Percentiles rank a stretch among this genome's conserved stretches.
phyloP scores from a whole-genome alignment of 495 filamentous ascomycete genomes.

The Amniculicola lignicola region DNA sequence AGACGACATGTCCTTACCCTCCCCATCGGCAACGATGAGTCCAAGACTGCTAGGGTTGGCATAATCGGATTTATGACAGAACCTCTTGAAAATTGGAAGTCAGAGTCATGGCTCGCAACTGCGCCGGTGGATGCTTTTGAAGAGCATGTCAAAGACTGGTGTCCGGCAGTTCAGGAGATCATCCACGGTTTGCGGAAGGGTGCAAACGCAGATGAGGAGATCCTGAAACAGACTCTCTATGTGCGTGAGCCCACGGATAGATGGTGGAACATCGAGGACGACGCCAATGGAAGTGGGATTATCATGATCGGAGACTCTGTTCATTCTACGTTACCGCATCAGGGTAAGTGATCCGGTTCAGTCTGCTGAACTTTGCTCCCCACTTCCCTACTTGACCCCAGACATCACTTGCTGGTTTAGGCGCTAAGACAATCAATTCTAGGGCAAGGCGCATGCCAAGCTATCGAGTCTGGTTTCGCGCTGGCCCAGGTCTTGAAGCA shows the following conservation, averaged over 20 bases:
- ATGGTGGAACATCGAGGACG: slow-evolving; percentile 3
- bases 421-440: background rate
- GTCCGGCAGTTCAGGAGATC: slow-evolving; percentile 14
- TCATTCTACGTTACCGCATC: slow-evolving; percentile 10
- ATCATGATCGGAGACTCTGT: slow-evolving; percentile 15
- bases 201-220: slow-evolving; percentile 8
- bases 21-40: slow-evolving; percentile 13
- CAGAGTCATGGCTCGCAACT: slow-evolving; percentile 11
- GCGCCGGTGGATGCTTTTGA: slow-evolving; percentile 10
- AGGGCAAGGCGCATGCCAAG: slow-evolving; percentile 16
- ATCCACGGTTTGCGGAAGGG: slow-evolving; percentile 14
- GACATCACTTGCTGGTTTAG: background rate
- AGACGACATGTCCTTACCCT: slow-evolving; percentile 17
- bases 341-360: slow-evolving; percentile 9
- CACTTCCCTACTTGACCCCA: background rate
- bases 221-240: slow-evolving; percentile 18
- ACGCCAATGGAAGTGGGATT: slow-evolving; percentile 14
- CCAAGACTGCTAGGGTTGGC: slow-evolving; percentile 3
- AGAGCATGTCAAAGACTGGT: slow-evolving; percentile 14
- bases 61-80: slow-evolving; percentile 21
- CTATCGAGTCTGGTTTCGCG: slow-evolving; percentile 16
- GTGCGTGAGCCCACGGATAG: slow-evolving; percentile 12
- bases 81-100: slow-evolving; percentile 11
- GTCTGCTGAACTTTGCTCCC: too few relatives aligned
- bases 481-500: slow-evolving; percentile 7